Base-by-base conservation (phyloP, 2,329 filamentous ascomycete species). In the Xylogone sp. region DNA sequence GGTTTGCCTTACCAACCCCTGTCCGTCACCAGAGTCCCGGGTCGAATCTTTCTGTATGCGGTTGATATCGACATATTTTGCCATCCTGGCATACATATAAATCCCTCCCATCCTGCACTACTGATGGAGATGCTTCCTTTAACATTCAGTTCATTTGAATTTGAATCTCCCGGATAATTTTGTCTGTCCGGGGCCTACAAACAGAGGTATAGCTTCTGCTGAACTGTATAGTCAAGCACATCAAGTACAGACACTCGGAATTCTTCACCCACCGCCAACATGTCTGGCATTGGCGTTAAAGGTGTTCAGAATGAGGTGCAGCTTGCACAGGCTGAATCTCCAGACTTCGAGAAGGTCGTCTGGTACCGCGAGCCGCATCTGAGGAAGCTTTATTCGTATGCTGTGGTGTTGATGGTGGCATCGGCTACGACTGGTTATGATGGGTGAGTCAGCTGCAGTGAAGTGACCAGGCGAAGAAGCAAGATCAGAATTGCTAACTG, bases 371-470 rank as follows among this genome's bases (percentile, higher is more conserved):
- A 83, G 56, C 78, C 78, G 34, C 76, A 81, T 60, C 67, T 84
- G 49, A 71, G 80, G 48, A 77, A 73, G 62, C 73, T 83, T 10
- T 83, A 83, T 61, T 71, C 71, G 47, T 73, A 75, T 62, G 72
- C 71, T 53, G 66, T 73, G 19, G 74, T 83, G 53, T 71, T 85
- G 52, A 78, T 81, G 65, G 69, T 84, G 51, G 80, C 78, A 12
- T 83, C 81, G 24, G 81, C 81, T 43, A 83, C 80, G 24, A 83
- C 79, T 7, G 80, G 81, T 49, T 84, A 83, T 62, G 81, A 85
- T 67, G 79, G 80, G 71, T 73, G 59, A 46, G 53, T 27, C 29
- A 46, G 31, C 50, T 16, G 18, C n/a, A 22, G 12, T 27, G 6
- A 7, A 42, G 31, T 6, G 8, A 21, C 19, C 20, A 18, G 20